phyloP scores from a whole-genome alignment of 805 yeast species.

The Ogataea nonfermentans region DNA sequence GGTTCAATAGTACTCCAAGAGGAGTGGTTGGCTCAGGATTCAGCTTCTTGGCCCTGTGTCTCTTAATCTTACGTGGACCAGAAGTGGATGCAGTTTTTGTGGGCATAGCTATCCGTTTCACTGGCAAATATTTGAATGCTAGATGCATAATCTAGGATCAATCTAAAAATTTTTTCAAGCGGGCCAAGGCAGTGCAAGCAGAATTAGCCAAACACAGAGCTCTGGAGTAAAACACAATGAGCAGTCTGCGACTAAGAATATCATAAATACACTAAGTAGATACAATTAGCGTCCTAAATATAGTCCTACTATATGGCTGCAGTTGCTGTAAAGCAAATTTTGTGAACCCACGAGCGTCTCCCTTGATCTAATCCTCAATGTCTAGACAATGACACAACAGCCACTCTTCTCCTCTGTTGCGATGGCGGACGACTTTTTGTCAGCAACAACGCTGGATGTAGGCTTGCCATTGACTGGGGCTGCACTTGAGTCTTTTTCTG shows the following conservation, averaged over 20 bases:
- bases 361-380: background rate
- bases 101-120: conserved; percentile 8
- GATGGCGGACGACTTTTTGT: background rate
- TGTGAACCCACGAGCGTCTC: too few species aligned
- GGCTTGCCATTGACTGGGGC: conserved; percentile 4
- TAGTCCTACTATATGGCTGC: background rate
- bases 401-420: conserved; percentile 5
- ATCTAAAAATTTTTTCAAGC: conserved; percentile 5
- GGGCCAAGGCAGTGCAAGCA: conserved; percentile 3
- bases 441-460: background rate
- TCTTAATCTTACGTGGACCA: conserved; percentile 11
- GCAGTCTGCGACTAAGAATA: background rate
- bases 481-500: conserved; percentile 7
- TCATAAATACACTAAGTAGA: background rate
- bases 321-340: too few species aligned
- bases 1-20: conserved; percentile 64
- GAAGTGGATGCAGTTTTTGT: conserved; percentile 2
- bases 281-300: conserved; percentile 1
- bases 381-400: conserved; percentile 16
- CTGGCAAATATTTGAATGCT: conserved; percentile 1
- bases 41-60: conserved; percentile 55
- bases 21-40: conserved; percentile 79
- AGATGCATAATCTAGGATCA: conserved; percentile 2
- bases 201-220: conserved; percentile 5
- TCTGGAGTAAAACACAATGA: background rate